These are phyloP conservation scores for Pleomassaria siparia DNA, from an alignment of 2,329 filamentous ascomycete genomes.

Conservation along the genomic window DNA sequence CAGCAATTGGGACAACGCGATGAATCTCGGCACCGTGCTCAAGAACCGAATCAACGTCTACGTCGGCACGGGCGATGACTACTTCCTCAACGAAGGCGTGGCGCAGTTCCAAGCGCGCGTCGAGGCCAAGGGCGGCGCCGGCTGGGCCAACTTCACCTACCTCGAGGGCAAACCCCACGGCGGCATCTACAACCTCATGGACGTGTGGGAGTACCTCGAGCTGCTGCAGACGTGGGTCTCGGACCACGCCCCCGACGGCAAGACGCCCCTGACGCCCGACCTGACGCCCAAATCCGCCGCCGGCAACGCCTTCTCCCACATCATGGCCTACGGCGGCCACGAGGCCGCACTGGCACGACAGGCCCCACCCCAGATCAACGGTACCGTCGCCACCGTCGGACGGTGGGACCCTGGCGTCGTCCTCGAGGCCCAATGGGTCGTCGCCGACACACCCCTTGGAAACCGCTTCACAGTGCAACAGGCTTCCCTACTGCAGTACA, in stretches of 20 bases:
- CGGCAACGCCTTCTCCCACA: slow-evolving; percentile 40
- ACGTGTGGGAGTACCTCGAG: slow-evolving; percentile 40
- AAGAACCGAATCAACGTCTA: slow-evolving; percentile 38
- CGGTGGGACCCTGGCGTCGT: slow-evolving; percentile 43
- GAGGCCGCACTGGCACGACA: slow-evolving; percentile 38
- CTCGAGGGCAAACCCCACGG: slow-evolving; percentile 34
- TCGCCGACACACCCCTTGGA: slow-evolving; percentile 26
- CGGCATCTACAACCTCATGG: slow-evolving; percentile 34
- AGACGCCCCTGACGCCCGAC: slow-evolving; percentile 25
- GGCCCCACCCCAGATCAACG: slow-evolving; percentile 24
- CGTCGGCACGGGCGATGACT: slow-evolving; percentile 39
- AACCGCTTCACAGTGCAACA: slow-evolving; percentile 27
- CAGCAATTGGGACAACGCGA: slow-evolving; percentile 33
- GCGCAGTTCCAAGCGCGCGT: slow-evolving; percentile 37
- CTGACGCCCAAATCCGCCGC: slow-evolving; percentile 19
- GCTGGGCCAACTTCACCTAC: slow-evolving; percentile 43
- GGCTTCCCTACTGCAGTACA: slow-evolving; percentile 18
- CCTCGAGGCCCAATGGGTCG: slow-evolving; percentile 37
- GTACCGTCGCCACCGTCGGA: slow-evolving; percentile 24
- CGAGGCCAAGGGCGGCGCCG: slow-evolving; percentile 32
- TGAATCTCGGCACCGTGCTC: slow-evolving; percentile 37
- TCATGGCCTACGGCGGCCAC: slow-evolving; percentile 35
- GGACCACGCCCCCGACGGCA: slow-evolving; percentile 36
- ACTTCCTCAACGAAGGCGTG: slow-evolving; percentile 43
- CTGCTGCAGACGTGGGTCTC: slow-evolving; percentile 32